Percentiles rank a stretch among this genome's conserved stretches.
phyloP scores from a whole-genome alignment of 78 protist species.

The Blattamonas nauphoetae region DNA sequence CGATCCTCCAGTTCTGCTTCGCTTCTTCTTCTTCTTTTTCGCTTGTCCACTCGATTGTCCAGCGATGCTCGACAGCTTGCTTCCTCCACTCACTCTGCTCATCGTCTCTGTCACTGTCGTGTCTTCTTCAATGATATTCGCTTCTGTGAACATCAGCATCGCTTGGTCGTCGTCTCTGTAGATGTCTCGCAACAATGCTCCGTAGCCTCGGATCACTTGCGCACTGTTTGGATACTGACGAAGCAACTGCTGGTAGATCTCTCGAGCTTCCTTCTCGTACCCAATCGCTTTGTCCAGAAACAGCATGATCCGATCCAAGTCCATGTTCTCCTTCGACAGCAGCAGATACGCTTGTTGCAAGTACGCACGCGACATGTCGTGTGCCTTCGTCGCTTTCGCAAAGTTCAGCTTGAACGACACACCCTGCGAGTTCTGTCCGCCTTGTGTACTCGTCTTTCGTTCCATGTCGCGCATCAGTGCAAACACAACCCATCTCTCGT shows the following conservation, averaged over 20 bases:
- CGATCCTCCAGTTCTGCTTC: neutral
- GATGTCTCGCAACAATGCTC: neutral
- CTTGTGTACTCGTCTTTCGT: neutral
- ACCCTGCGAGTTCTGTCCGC: neutral
- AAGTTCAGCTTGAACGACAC: neutral
- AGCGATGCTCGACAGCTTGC: neutral
- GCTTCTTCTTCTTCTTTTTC: conserved; percentile 1
- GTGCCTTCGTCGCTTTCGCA: neutral
- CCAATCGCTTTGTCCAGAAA: neutral
- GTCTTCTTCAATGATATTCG: neutral
- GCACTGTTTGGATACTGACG: neutral
- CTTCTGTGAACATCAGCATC: neutral
- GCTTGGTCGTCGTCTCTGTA: neutral
- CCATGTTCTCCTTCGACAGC: conserved; percentile 2
- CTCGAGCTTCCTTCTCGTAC: neutral
- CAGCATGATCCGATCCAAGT: neutral
- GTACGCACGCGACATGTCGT: neutral
- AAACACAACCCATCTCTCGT: neutral
- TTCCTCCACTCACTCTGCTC: neutral
- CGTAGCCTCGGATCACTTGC: neutral
- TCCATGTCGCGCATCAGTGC: neutral
- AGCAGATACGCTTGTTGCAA: neutral
- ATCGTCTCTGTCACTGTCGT: neutral
- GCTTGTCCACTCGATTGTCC: neutral
- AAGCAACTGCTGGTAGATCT: neutral